These are phyloP conservation scores for Solanum hybrid DNA, from an alignment of 305 asterid species.

Conservation along the genomic window DNA sequence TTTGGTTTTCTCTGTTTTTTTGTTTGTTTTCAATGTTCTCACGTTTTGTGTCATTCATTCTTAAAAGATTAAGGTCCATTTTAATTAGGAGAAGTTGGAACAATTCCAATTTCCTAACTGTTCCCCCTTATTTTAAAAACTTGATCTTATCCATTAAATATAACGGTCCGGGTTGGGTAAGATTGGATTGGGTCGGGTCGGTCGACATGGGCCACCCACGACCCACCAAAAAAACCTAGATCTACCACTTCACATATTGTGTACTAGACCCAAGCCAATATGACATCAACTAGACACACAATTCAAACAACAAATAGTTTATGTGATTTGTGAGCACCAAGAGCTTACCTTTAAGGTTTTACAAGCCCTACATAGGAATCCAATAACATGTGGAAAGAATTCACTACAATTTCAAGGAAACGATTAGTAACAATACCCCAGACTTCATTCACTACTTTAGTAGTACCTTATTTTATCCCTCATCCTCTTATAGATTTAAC, in stretches of 20 bases:
- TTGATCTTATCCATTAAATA: too few species aligned
- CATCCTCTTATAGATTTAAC: background rate
- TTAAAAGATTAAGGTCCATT: background rate
- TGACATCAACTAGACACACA: background rate
- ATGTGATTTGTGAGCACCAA: background rate
- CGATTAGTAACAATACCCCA: background rate
- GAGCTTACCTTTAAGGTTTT: background rate
- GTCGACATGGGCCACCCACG: background rate
- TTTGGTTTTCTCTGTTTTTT: background rate
- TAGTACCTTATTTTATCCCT: background rate
- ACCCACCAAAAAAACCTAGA: background rate
- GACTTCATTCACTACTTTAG: background rate
- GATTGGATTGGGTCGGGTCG: background rate
- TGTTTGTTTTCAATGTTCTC: background rate
- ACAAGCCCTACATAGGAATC: background rate
- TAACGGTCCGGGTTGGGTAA: background rate
- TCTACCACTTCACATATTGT: background rate
- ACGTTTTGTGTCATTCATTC: background rate
- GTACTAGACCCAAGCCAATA: background rate
- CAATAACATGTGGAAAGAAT: background rate
- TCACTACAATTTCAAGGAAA: background rate
- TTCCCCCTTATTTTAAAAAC: background rate
- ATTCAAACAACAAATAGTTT: background rate
- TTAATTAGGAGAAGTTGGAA: background rate
- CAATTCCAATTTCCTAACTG: too few species aligned